Percentiles rank a stretch among this genome's conserved stretches.
Conservation (phyloP, 495 filamentous ascomycete genomes). For the Talaromyces ruber region DNA sequence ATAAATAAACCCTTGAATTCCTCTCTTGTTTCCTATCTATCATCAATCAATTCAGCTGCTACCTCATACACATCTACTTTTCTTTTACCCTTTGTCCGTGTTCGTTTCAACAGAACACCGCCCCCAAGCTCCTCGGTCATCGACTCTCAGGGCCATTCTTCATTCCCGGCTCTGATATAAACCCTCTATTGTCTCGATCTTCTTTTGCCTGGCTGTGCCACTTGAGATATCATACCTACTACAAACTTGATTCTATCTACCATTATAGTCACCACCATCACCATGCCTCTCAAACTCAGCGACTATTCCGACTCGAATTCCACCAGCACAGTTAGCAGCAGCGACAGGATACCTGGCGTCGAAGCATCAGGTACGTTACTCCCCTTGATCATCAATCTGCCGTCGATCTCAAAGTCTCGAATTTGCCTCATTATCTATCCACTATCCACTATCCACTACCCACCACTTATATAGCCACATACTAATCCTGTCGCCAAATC, state of each 20-base stretch:
- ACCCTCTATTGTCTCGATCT: neutral
- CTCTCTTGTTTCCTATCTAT: neutral
- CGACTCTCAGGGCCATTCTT: neutral
- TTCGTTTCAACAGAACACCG: slow-evolving; percentile 2
- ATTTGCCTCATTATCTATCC: neutral
- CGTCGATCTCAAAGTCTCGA: neutral
- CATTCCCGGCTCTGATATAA: too few species aligned
- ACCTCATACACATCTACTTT: neutral
- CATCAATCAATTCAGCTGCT: neutral
- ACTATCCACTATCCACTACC: neutral
- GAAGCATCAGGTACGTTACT: slow-evolving; percentile 30
- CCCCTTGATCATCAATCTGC: neutral
- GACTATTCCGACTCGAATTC: slow-evolving; percentile 38
- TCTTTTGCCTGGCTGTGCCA: slow-evolving; percentile 1
- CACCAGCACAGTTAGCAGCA: slow-evolving; percentile 32
- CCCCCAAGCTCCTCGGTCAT: neutral
- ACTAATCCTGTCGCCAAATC: slow-evolving; percentile 7
- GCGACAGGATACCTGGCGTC: slow-evolving; percentile 23
- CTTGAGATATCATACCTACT: neutral
- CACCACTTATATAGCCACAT: too few species aligned
- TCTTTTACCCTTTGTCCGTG: neutral
- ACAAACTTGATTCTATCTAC: neutral
- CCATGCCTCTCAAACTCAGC: slow-evolving; percentile 35
- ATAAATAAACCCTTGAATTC: slow-evolving; percentile 2
- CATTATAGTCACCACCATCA: slow-evolving; percentile 8